Percentiles rank a stretch among this genome's conserved stretches.
Conservation (phyloP, 345 rosid genomes). For the Aegle marmelos region DNA sequence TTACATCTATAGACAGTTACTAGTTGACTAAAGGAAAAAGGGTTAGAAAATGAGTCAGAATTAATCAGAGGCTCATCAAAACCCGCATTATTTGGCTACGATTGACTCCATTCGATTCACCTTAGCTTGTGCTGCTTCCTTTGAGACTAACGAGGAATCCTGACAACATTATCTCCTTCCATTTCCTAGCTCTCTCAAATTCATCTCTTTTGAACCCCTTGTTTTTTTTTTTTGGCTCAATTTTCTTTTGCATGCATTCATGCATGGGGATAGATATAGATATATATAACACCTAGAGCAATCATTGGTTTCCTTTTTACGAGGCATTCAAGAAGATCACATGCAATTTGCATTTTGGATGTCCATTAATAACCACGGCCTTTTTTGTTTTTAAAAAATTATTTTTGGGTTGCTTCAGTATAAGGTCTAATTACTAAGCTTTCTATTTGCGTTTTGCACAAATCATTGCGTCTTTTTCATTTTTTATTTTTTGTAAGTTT, state of each 20-base stretch:
- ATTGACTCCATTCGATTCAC: background rate
- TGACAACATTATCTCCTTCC: background rate
- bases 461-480: too few species aligned
- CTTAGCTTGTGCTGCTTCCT: background rate
- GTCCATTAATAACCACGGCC: too few species aligned
- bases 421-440: too few species aligned
- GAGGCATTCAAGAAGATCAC: too few species aligned
- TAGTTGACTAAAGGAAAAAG: background rate
- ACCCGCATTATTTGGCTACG: too few species aligned
- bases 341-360: too few species aligned
- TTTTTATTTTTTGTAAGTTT: too few species aligned
- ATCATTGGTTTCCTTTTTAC: background rate
- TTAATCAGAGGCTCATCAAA: background rate
- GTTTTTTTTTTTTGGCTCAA: too few species aligned
- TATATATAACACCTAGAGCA: background rate
- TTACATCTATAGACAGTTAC: background rate
- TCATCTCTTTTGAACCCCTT: background rate
- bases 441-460: too few species aligned
- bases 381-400: too few species aligned
- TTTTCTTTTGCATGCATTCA: background rate
- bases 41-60: too few species aligned
- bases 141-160: background rate
- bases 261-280: background rate
- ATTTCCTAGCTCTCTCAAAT: background rate
- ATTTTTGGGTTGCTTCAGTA: too few species aligned